Conservation (phyloP, 2,329 filamentous ascomycete genomes). For the Capronia americana region DNA sequence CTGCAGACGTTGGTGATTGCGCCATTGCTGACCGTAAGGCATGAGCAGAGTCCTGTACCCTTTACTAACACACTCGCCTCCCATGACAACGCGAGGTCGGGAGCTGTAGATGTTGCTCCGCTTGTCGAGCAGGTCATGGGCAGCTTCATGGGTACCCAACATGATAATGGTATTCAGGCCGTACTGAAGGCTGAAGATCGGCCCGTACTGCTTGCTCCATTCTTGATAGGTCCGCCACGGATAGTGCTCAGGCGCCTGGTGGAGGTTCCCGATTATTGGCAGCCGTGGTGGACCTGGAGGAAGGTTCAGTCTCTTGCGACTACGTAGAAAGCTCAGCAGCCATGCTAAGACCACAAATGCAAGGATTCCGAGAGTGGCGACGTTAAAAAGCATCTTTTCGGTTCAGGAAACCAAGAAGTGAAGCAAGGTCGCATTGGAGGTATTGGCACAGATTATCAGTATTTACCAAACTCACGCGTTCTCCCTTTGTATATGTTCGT, state of each 20-base stretch:
- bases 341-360: background rate
- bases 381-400: slow-evolving; percentile 4
- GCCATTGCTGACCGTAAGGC: slow-evolving; percentile 58
- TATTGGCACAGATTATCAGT: too few species aligned
- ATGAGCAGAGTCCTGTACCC: slow-evolving; percentile 56
- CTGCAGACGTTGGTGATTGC: slow-evolving; percentile 50
- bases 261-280: slow-evolving; percentile 13
- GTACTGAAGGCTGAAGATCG: slow-evolving; percentile 46
- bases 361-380: background rate
- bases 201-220: slow-evolving; percentile 47
- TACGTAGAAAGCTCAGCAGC: background rate
- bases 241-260: slow-evolving; percentile 7
- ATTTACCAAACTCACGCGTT: too few species aligned
- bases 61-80: slow-evolving; percentile 41
- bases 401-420: background rate
- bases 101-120: slow-evolving; percentile 49
- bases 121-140: slow-evolving; percentile 49
- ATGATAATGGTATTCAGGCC: slow-evolving; percentile 46
- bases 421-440: background rate
- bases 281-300: slow-evolving; percentile 13
- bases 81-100: slow-evolving; percentile 41
- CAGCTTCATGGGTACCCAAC: slow-evolving; percentile 44
- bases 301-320: slow-evolving; percentile 11
- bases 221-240: slow-evolving; percentile 39
- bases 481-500: too few species aligned